Evolutionary conservation across 192 early-diverging fungal species (phyloP).

Genomic region (Dispira simplex): DNA sequence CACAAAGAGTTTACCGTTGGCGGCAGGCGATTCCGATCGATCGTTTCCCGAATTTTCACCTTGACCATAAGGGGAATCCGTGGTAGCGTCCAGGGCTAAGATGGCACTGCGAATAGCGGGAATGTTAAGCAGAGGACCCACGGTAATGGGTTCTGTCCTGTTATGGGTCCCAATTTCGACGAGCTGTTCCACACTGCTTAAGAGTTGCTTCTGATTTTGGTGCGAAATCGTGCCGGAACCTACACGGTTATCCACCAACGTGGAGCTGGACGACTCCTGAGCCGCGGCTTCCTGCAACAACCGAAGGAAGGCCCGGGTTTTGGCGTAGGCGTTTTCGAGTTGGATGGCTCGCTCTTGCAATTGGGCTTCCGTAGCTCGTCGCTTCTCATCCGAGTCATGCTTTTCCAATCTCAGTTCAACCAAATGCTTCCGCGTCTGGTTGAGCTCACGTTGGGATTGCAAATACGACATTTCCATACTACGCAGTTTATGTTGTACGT

Average conservation of each 20-base stretch:
- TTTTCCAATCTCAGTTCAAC: constrained; percentile 17
- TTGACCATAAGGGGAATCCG: too few species aligned
- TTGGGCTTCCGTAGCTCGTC: constrained; percentile 18
- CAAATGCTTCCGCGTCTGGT: constrained; percentile 24
- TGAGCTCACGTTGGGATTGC: constrained; percentile 24
- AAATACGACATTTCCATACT: constrained; percentile 18
- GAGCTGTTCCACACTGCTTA: background rate
- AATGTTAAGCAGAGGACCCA: constrained; percentile 2
- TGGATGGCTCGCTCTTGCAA: constrained; percentile 21
- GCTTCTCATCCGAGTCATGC: constrained; percentile 24
- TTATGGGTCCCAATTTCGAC: background rate
- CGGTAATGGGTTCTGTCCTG: background rate
- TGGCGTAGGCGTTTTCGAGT: constrained; percentile 22
- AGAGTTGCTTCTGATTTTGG: background rate
- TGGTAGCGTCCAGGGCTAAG: background rate
- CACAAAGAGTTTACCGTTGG: too few species aligned
- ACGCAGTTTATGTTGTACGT: constrained; percentile 11
- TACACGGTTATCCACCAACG: background rate
- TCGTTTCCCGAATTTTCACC: too few species aligned
- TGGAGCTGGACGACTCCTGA: background rate
- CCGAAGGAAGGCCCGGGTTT: constrained; percentile 20
- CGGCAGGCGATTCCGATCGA: too few species aligned
- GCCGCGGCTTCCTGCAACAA: constrained; percentile 18
- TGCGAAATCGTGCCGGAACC: background rate
- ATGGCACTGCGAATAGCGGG: background rate